Evolutionary conservation across 1,284 basidiomycete genomes (phyloP).

Genomic region (Puccinia horiana): DNA sequence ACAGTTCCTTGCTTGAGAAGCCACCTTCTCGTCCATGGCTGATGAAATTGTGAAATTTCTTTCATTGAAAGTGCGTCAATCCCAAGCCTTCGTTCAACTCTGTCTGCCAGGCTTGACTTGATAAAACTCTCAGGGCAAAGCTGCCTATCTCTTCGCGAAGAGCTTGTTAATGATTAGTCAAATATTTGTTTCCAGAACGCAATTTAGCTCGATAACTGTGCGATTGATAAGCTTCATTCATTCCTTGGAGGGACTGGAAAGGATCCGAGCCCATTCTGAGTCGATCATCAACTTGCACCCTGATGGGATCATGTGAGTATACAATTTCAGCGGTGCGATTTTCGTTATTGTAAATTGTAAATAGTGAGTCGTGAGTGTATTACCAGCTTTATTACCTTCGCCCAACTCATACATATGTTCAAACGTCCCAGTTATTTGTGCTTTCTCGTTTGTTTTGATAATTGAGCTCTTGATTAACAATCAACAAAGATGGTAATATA

Average conservation of each 20-base stretch:
- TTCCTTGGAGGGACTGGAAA: neutral
- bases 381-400: neutral
- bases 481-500: neutral
- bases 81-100: too few species aligned
- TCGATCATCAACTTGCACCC: neutral
- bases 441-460: neutral
- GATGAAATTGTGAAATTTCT: too few species aligned
- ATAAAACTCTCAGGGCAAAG: too few species aligned
- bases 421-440: neutral
- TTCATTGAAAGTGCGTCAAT: too few species aligned
- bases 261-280: neutral
- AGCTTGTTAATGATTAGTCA: neutral
- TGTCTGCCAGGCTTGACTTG: too few species aligned
- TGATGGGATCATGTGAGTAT: neutral
- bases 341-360: neutral
- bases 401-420: neutral
- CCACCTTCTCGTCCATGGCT: too few species aligned
- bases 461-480: neutral
- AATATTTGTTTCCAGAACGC: neutral
- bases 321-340: neutral
- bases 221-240: neutral
- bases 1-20: too few species aligned
- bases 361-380: conserved; percentile 5
- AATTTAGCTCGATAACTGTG: neutral
- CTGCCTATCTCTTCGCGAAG: neutral